phyloP scores from a whole-genome alignment of 1,139 yeast species.

The Blastobotrys elegans region DNA sequence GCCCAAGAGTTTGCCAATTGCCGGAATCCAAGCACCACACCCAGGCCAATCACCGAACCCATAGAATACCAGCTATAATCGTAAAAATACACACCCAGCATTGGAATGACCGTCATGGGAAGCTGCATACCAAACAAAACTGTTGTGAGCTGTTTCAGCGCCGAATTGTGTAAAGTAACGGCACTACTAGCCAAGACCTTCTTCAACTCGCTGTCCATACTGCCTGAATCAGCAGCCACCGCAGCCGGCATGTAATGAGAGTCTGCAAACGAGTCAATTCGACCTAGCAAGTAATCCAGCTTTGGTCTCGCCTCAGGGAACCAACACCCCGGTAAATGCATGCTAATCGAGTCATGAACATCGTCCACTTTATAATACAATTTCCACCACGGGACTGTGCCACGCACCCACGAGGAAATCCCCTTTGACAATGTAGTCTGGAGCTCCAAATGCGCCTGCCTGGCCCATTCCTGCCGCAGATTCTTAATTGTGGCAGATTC shows the following conservation, averaged over 20 bases:
- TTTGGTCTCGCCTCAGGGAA: slow-evolving; percentile 30
- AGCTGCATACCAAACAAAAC: slow-evolving; percentile 34
- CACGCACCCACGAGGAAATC: slow-evolving; percentile 22
- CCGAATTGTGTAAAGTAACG: slow-evolving; percentile 30
- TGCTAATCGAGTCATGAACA: slow-evolving; percentile 26
- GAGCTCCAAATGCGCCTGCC: slow-evolving; percentile 36
- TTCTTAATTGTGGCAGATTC: slow-evolving; percentile 21
- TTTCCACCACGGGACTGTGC: slow-evolving; percentile 37
- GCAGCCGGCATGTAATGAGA: slow-evolving; percentile 17
- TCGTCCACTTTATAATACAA: slow-evolving; percentile 37
- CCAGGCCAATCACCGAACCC: slow-evolving; percentile 37
- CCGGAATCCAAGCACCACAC: slow-evolving; percentile 35
- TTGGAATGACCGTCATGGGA: slow-evolving; percentile 32
- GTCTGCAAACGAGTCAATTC: slow-evolving; percentile 31
- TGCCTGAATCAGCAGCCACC: slow-evolving; percentile 2
- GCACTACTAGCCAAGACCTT: slow-evolving; percentile 18
- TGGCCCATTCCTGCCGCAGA: slow-evolving; percentile 34
- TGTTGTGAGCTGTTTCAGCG: slow-evolving; percentile 27
- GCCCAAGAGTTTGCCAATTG: slow-evolving; percentile 36
- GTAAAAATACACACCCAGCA: slow-evolving; percentile 31
- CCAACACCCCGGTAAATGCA: slow-evolving; percentile 21
- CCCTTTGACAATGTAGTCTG: slow-evolving; percentile 31
- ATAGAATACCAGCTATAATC: slow-evolving; percentile 34
- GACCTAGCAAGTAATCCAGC: slow-evolving; percentile 33
- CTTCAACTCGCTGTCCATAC: slow-evolving; percentile 15